Conservation (phyloP, 345 rosid species). For the Eucalyptus victrix region DNA sequence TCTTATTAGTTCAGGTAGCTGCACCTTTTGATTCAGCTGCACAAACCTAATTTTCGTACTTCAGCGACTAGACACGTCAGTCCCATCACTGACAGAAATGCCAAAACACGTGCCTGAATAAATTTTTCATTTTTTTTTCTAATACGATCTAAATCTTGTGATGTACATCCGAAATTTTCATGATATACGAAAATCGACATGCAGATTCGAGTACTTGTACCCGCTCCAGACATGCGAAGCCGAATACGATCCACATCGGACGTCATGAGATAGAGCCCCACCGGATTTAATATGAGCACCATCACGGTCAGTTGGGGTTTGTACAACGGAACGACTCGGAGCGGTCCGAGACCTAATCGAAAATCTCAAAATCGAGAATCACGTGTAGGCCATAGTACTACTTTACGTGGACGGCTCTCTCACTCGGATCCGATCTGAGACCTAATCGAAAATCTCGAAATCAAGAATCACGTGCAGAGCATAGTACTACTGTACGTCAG, state of each 20-base stretch:
- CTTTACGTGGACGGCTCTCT: background rate
- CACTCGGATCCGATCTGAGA: background rate
- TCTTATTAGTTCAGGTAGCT: background rate
- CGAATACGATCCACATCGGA: background rate
- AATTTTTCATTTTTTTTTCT: background rate
- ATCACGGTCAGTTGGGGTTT: background rate
- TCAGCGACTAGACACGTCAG: background rate
- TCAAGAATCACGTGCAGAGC: background rate
- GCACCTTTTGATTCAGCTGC: background rate
- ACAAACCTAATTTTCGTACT: background rate
- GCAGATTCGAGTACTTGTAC: background rate
- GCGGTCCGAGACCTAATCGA: background rate
- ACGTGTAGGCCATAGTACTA: background rate
- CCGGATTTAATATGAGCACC: background rate
- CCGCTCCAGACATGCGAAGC: background rate
- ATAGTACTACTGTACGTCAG: background rate
- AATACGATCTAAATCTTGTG: rapidly evolving
- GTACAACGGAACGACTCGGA: background rate
- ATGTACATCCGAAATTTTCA: background rate
- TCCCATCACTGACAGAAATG: background rate
- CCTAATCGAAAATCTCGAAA: background rate
- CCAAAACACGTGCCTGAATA: background rate
- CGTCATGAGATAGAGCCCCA: background rate
- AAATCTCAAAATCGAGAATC: background rate
- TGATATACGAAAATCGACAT: background rate